phyloP scores from a whole-genome alignment of 2,329 filamentous ascomycete species.

The Exophiala aquamarina region DNA sequence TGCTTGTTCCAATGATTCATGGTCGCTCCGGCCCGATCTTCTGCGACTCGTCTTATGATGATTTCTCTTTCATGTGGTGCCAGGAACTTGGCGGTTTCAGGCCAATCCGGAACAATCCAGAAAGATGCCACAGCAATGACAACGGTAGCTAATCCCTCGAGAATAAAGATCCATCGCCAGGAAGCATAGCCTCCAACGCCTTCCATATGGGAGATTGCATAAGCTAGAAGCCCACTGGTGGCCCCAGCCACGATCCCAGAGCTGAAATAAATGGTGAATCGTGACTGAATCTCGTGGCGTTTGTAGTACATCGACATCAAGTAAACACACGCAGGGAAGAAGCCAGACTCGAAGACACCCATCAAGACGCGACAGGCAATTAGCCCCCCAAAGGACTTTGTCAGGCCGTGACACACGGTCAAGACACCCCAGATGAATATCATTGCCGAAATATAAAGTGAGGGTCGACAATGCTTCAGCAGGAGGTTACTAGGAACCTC shows the following conservation, averaged over 20 bases:
- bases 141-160: constrained; percentile 33
- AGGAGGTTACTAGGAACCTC: constrained; percentile 50
- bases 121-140: constrained; percentile 26
- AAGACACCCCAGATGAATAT: constrained; percentile 29
- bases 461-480: constrained; percentile 33
- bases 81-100: constrained; percentile 32
- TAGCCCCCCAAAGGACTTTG: constrained; percentile 30
- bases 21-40: constrained; percentile 25
- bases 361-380: constrained; percentile 33
- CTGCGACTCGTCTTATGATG: constrained; percentile 32
- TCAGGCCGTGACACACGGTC: constrained; percentile 38
- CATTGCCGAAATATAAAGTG: constrained; percentile 3
- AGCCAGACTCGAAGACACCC: constrained; percentile 36
- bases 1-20: constrained; percentile 31
- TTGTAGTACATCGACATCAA: constrained; percentile 36
- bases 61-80: constrained; percentile 35
- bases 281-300: constrained; percentile 38
- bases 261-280: constrained; percentile 33
- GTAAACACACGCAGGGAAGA: constrained; percentile 34
- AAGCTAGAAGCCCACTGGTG: constrained; percentile 51
- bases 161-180: constrained; percentile 39
- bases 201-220: constrained; percentile 52
- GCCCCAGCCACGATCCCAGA: constrained; percentile 40
- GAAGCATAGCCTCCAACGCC: constrained; percentile 31
- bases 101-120: constrained; percentile 34